A percentile compares a stretch with the other conserved stretches of the same genome.
Evolutionary conservation across 768 basidiomycete genomes (phyloP).

Genomic region (Russula vinacea): DNA sequence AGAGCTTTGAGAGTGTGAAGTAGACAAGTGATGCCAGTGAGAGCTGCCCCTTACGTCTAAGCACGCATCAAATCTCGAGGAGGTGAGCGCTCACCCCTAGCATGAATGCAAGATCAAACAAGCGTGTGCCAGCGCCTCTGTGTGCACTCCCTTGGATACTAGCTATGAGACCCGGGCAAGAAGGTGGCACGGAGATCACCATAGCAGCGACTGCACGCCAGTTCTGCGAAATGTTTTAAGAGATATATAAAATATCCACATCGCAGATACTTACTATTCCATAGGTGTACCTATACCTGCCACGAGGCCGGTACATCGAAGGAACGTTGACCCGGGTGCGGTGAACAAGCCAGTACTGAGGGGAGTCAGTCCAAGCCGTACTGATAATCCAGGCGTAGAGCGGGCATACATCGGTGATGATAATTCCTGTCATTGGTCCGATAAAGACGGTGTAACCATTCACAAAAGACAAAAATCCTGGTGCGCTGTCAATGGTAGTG

Average conservation of each 20-base stretch:
- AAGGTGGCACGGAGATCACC: slow-evolving; percentile 63
- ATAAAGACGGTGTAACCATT: slow-evolving; percentile 82
- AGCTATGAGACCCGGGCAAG: slow-evolving; percentile 74
- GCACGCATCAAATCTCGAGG: neutral
- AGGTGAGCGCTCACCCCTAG: slow-evolving; percentile 51
- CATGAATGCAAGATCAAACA: slow-evolving; percentile 74
- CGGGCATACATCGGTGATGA: slow-evolving; percentile 52
- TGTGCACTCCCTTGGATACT: slow-evolving; percentile 63
- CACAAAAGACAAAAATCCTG: slow-evolving; percentile 74
- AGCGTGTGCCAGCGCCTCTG: slow-evolving; percentile 52
- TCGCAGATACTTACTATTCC: slow-evolving; percentile 52
- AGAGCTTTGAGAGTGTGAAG: slow-evolving; percentile 23
- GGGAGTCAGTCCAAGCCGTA: neutral
- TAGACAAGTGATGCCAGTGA: slow-evolving; percentile 24
- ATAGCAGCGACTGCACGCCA: slow-evolving; percentile 75
- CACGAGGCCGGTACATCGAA: slow-evolving; percentile 77
- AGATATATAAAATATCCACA: neutral
- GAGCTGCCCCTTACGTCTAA: slow-evolving; percentile 12
- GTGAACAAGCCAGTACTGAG: slow-evolving; percentile 79
- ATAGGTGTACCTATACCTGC: slow-evolving; percentile 69
- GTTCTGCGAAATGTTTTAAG: slow-evolving; percentile 50
- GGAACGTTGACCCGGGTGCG: slow-evolving; percentile 71
- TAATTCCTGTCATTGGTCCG: slow-evolving; percentile 78
- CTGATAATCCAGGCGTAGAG: neutral
- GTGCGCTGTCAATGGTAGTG: slow-evolving; percentile 39